Evolutionary conservation across 139 green algal species (phyloP).

Genomic region (Tetradesmus obliquus): DNA sequence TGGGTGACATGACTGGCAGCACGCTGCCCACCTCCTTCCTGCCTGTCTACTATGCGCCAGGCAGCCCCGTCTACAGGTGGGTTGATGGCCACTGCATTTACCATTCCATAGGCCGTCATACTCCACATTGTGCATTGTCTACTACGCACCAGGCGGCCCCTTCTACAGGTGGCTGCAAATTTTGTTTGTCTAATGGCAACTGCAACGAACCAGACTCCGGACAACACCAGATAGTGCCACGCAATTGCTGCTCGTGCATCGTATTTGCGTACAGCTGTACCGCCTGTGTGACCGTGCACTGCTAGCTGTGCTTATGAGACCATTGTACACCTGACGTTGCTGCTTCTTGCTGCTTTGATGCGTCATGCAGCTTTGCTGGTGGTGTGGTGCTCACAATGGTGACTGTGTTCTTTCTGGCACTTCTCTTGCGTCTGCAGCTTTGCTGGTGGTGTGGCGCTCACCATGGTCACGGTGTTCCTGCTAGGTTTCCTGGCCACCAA

Average conservation of each 20-base stretch:
- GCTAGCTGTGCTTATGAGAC: too few species aligned
- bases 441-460: background rate
- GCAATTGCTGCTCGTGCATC: too few species aligned
- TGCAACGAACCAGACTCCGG: too few species aligned
- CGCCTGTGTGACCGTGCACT: too few species aligned
- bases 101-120: too few species aligned
- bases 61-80: slow-evolving; percentile 19
- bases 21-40: slow-evolving; percentile 26
- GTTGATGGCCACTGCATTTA: too few species aligned
- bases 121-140: background rate
- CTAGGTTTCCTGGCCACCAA: slow-evolving; percentile 19
- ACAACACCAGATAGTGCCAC: too few species aligned
- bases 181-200: too few species aligned
- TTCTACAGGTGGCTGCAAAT: background rate
- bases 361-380: background rate
- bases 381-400: background rate
- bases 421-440: background rate
- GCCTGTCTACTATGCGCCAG: background rate
- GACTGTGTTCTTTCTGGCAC: background rate
- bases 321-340: too few species aligned
- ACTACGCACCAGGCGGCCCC: background rate
- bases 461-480: slow-evolving; percentile 9
- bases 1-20: slow-evolving; percentile 30
- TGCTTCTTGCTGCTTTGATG: too few species aligned
- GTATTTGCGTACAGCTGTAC: too few species aligned